Conservation (phyloP, 331 rosid genomes). For the Malus hybrid region DNA sequence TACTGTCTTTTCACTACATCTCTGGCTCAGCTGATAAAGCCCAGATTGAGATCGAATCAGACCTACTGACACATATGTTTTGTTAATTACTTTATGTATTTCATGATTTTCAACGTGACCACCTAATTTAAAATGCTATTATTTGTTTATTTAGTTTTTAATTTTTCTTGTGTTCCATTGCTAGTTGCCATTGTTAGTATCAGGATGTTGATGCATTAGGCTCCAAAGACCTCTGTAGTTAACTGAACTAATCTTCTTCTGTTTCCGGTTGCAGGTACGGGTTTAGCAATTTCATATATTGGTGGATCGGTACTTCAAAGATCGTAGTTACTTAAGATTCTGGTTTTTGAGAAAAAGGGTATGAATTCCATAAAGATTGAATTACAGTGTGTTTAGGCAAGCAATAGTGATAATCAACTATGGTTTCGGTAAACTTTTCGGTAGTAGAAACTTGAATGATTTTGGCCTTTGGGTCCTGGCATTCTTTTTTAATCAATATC, state of each 20-base stretch:
- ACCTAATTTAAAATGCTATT: background rate
- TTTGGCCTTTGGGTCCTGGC: background rate
- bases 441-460: background rate
- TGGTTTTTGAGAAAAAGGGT: background rate
- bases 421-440: background rate
- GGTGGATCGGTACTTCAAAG: background rate
- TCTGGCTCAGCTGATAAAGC: slow-evolving; percentile 1
- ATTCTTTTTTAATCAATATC: background rate
- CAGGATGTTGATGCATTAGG: background rate
- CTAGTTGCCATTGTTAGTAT: background rate
- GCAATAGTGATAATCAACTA: background rate
- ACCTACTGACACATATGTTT: slow-evolving; percentile 9
- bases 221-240: background rate
- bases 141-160: background rate
- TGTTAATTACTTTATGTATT: slow-evolving; percentile 4
- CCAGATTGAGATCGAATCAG: slow-evolving; percentile 3
- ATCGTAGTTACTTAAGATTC: background rate
- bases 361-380: background rate
- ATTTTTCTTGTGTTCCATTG: background rate
- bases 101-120: background rate
- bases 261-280: background rate
- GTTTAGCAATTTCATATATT: background rate
- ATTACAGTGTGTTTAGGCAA: background rate
- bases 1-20: slow-evolving; percentile 7
- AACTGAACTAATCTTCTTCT: background rate